phyloP scores from a whole-genome alignment of 495 filamentous ascomycete genomes.

The Endocarpon pusillum region DNA sequence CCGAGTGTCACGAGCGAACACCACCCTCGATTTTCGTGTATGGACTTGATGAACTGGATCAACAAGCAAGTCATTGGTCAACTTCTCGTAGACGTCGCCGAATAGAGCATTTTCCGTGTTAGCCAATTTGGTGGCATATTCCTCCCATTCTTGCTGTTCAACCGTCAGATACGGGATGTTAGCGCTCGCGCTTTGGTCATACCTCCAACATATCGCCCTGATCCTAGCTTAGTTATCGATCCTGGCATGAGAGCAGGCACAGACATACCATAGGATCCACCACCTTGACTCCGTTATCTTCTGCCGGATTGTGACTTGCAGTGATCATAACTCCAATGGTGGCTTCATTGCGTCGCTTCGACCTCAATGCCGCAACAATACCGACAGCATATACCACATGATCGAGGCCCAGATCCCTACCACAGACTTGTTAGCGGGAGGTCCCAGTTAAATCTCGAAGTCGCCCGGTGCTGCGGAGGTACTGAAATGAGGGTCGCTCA shows the following conservation, averaged over 20 bases:
- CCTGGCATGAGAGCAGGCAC: neutral
- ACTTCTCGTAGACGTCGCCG: constrained; percentile 51
- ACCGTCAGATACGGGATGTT: constrained; percentile 4
- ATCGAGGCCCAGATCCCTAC: constrained; percentile 36
- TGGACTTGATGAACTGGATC: neutral
- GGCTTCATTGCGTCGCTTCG: constrained; percentile 70
- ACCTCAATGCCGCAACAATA: constrained; percentile 76
- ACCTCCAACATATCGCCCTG: constrained; percentile 92
- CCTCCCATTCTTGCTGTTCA: constrained; percentile 63
- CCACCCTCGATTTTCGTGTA: constrained; percentile 68
- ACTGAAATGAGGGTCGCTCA: constrained; percentile 25
- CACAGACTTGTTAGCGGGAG: neutral
- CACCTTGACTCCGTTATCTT: constrained; percentile 96
- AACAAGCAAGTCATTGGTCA: constrained; percentile 41
- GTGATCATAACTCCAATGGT: constrained; percentile 98
- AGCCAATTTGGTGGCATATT: constrained; percentile 67
- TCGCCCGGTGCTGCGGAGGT: neutral
- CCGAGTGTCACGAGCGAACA: constrained; percentile 84
- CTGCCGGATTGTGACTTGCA: constrained; percentile 90
- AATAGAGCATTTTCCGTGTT: constrained; percentile 65
- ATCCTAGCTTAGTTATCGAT: constrained; percentile 3
- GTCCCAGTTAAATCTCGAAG: constrained; percentile 2
- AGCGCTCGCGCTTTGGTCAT: constrained; percentile 7
- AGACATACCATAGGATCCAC: constrained; percentile 74
- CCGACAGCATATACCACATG: constrained; percentile 84